Percentiles rank a stretch among this genome's conserved stretches.
phyloP scores from a whole-genome alignment of 2,329 filamentous ascomycete genomes.

The Cladosporium sp. region DNA sequence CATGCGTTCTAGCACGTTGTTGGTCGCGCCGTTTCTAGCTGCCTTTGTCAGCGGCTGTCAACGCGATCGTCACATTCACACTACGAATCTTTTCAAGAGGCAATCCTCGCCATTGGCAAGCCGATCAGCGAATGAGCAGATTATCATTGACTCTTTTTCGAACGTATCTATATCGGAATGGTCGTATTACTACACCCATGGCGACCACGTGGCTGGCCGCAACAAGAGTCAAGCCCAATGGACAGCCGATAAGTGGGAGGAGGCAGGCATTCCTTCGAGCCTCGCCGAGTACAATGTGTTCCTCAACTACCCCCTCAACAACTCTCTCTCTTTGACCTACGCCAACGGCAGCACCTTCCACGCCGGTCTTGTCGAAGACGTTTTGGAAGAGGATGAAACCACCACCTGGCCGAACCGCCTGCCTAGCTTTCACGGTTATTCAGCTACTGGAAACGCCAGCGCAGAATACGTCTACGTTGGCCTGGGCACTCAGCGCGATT shows the following conservation, averaged over 20 bases:
- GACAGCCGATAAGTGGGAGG: constrained; percentile 43
- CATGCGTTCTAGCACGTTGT: constrained; percentile 1
- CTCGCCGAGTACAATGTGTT: constrained; percentile 37
- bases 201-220: constrained; percentile 41
- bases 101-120: constrained; percentile 14
- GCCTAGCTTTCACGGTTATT: constrained; percentile 47
- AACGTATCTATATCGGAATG: constrained; percentile 32
- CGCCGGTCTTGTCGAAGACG: constrained; percentile 39
- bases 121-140: constrained; percentile 34
- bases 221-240: constrained; percentile 45
- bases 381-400: constrained; percentile 22
- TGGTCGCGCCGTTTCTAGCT: not conserved
- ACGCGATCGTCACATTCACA: constrained; percentile 14
- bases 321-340: constrained; percentile 39
- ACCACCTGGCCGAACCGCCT: constrained; percentile 21
- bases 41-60: constrained; percentile 8
- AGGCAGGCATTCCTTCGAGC: constrained; percentile 40
- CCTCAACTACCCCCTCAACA: constrained; percentile 43
- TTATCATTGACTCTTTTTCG: constrained; percentile 39
- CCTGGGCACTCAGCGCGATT: constrained; percentile 23
- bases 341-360: constrained; percentile 67
- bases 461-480: constrained; percentile 47
- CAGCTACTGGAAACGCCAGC: constrained; percentile 41
- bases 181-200: constrained; percentile 39
- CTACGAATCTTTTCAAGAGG: constrained; percentile 6